A percentile compares a stretch with the other conserved stretches of the same genome.
These are phyloP conservation scores for Syzygium jambos DNA, from an alignment of 345 rosid species.

Conservation along the genomic window DNA sequence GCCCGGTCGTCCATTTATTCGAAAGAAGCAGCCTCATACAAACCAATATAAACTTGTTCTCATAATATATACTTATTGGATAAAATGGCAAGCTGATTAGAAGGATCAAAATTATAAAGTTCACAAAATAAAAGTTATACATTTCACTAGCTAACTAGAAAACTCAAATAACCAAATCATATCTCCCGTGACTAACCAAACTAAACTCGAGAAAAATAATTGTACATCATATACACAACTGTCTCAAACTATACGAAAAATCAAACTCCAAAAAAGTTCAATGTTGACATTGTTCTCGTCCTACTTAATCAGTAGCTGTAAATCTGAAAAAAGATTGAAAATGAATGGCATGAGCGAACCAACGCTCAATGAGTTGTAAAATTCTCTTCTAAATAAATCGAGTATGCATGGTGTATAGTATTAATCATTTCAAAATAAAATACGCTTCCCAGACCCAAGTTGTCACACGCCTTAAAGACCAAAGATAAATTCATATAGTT, in stretches of 20 bases:
- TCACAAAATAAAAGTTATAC: neutral
- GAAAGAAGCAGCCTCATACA: neutral
- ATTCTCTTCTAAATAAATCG: neutral
- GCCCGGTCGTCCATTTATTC: fast-evolving
- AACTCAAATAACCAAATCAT: neutral
- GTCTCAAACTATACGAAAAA: neutral
- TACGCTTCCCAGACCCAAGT: neutral
- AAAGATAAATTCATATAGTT: neutral
- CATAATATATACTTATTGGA: neutral
- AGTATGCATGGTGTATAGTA: neutral
- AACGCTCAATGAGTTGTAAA: neutral
- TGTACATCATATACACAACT: neutral
- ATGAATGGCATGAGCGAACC: neutral
- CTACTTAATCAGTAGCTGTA: neutral
- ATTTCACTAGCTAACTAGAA: neutral
- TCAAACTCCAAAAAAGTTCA: neutral
- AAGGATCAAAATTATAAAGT: neutral
- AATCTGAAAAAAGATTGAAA: neutral
- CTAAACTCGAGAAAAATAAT: neutral
- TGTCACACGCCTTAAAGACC: neutral
- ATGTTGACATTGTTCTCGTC: neutral
- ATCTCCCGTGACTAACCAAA: neutral
- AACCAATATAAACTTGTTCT: neutral
- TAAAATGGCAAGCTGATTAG: neutral
- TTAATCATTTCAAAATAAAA: neutral